A percentile compares a stretch with the other conserved stretches of the same genome.
These are phyloP conservation scores for Suillus occidentalis DNA, from an alignment of 768 basidiomycete species.

Conservation along the genomic window DNA sequence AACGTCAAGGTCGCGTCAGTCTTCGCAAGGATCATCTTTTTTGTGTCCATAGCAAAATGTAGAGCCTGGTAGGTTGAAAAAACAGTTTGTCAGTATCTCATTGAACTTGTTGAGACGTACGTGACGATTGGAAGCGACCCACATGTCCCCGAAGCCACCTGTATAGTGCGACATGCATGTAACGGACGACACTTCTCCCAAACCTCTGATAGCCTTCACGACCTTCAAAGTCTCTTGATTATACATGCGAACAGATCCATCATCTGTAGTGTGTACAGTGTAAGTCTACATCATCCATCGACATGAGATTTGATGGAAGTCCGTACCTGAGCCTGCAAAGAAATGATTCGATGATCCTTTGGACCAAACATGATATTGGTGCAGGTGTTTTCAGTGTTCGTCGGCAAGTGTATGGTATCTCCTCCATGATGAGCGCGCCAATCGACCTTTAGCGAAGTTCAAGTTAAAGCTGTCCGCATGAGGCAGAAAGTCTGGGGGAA, in stretches of 20 bases:
- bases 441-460: background rate
- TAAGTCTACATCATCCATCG: constrained; percentile 4
- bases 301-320: background rate
- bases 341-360: constrained; percentile 49
- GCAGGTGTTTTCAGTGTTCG: constrained; percentile 44
- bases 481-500: background rate
- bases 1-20: constrained; percentile 49
- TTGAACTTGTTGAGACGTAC: constrained; percentile 35
- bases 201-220: constrained; percentile 57
- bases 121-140: constrained; percentile 64
- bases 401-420: constrained; percentile 11
- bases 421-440: background rate
- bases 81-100: background rate
- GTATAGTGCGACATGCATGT: constrained; percentile 43
- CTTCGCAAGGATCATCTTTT: constrained; percentile 52
- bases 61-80: constrained; percentile 14
- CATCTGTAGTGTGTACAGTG: constrained; percentile 36
- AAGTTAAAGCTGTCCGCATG: background rate
- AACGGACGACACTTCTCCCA: constrained; percentile 66
- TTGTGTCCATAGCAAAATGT: constrained; percentile 46
- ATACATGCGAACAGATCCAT: constrained; percentile 71
- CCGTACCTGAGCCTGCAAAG: constrained; percentile 62
- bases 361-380: constrained; percentile 53
- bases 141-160: constrained; percentile 48
- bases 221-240: constrained; percentile 59